Conservation (phyloP, 2,329 filamentous ascomycete genomes). For the Phialemonium atrogriseum region DNA sequence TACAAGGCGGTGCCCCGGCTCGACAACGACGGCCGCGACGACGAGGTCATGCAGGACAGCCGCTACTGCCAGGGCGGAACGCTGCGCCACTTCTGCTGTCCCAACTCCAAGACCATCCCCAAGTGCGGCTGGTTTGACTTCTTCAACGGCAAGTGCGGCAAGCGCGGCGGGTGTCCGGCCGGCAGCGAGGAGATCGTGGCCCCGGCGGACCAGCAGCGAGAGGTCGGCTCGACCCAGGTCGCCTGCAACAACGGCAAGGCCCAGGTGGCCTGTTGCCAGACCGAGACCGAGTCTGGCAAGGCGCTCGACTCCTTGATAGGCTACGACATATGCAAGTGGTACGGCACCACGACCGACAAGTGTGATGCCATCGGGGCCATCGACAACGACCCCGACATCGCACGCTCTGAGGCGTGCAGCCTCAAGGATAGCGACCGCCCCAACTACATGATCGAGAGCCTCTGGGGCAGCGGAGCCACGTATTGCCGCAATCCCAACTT, state of each 20-base stretch:
- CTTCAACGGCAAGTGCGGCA: neutral
- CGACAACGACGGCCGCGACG: neutral
- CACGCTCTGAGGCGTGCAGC: too few relatives aligned
- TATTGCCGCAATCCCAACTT: too few relatives aligned
- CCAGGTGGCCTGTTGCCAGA: neutral
- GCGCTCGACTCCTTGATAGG: neutral
- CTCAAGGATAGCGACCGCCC: too few relatives aligned
- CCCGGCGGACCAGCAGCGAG: too few relatives aligned
- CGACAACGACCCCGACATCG: too few relatives aligned
- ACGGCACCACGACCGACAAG: neutral
- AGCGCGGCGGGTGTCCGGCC: too few relatives aligned
- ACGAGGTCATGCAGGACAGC: neutral
- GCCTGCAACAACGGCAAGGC: neutral
- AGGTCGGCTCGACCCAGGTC: too few relatives aligned
- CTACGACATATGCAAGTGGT: neutral
- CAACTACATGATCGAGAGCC: too few relatives aligned
- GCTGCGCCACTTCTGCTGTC: neutral
- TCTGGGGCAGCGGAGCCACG: too few relatives aligned
- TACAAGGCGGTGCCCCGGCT: neutral
- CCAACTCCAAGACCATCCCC: neutral
- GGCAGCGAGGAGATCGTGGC: too few relatives aligned
- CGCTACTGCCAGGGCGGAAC: neutral
- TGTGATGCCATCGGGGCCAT: neutral
- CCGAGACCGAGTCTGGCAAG: neutral
- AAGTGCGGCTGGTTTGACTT: conserved; percentile 1